Conservation (phyloP, 352 stramenopile species). For the Globisporangium splendens region DNA sequence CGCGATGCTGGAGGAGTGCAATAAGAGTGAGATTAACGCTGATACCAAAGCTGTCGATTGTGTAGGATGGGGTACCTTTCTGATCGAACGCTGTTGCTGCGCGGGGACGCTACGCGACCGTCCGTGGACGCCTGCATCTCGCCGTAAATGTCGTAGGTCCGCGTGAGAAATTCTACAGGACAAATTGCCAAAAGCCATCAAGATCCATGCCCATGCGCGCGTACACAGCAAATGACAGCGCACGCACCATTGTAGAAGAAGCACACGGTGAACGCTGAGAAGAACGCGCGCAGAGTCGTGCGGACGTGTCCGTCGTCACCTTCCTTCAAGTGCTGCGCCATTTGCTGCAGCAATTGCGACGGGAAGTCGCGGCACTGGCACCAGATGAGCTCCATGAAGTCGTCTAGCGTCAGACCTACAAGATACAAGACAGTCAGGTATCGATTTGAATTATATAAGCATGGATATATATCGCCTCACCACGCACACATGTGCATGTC, state of each 20-base stretch:
- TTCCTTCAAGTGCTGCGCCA: conserved; percentile 34
- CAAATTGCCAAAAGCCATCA: background rate
- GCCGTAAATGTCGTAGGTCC: conserved; percentile 43
- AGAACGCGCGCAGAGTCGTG: conserved; percentile 27
- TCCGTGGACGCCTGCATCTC: conserved; percentile 33
- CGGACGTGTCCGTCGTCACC: conserved; percentile 23
- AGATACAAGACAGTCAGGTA: conserved; percentile 3
- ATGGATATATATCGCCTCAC: too few species aligned
- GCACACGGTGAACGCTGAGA: conserved; percentile 33
- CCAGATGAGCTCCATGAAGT: conserved; percentile 59
- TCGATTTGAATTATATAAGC: too few species aligned
- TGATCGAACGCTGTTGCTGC: conserved; percentile 17
- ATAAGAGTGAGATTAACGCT: background rate
- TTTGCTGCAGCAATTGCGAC: conserved; percentile 31
- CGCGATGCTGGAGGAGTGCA: conserved; percentile 25
- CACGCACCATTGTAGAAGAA: conserved; percentile 51
- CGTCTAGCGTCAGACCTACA: conserved; percentile 44
- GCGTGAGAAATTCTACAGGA: conserved; percentile 44
- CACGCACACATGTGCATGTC: conserved; percentile 36
- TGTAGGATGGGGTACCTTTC: conserved; percentile 28
- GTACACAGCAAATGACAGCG: background rate
- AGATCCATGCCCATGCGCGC: background rate
- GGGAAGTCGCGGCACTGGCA: conserved; percentile 56
- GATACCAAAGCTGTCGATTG: too few species aligned
- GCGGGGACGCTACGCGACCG: conserved; percentile 19